Conservation (phyloP, 2,329 filamentous ascomycete genomes). For the Macroventuria anomochaeta region DNA sequence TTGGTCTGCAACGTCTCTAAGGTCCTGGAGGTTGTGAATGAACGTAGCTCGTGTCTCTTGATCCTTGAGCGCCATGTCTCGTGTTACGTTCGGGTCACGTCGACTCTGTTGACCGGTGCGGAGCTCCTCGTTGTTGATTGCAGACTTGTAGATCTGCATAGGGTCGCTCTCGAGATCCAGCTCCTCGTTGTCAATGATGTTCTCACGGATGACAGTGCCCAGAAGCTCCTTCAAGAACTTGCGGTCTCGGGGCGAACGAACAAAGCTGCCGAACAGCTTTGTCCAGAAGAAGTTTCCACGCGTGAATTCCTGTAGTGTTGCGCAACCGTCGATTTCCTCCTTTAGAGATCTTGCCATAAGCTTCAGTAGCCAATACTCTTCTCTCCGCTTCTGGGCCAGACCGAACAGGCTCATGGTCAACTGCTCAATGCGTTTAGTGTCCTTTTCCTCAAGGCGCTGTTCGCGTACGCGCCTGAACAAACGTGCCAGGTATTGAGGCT, state of each 20-base stretch:
- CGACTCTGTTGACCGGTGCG: constrained; percentile 84
- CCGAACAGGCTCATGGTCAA: constrained; percentile 97
- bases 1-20: constrained; percentile 92
- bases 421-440: constrained; percentile 89
- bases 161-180: constrained; percentile 96
- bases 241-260: constrained; percentile 86
- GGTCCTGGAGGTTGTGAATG: constrained; percentile 90
- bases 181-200: constrained; percentile 89
- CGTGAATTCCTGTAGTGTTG: constrained; percentile 80
- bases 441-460: constrained; percentile 84
- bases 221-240: constrained; percentile 90
- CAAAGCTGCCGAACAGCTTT: constrained; percentile 84
- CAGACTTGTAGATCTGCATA: constrained; percentile 93
- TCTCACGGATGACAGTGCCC: constrained; percentile 84
- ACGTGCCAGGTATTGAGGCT: constrained; percentile 90
- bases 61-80: constrained; percentile 94
- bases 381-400: constrained; percentile 93
- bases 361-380: constrained; percentile 96
- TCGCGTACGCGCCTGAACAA: constrained; percentile 86
- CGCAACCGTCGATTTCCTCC: constrained; percentile 81
- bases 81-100: constrained; percentile 81
- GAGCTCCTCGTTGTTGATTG: constrained; percentile 97
- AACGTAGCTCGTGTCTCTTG: constrained; percentile 91
- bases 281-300: constrained; percentile 93
- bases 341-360: constrained; percentile 81